These are phyloP conservation scores for Penicillium silybi DNA, from an alignment of 495 filamentous ascomycete species.

Conservation along the genomic window DNA sequence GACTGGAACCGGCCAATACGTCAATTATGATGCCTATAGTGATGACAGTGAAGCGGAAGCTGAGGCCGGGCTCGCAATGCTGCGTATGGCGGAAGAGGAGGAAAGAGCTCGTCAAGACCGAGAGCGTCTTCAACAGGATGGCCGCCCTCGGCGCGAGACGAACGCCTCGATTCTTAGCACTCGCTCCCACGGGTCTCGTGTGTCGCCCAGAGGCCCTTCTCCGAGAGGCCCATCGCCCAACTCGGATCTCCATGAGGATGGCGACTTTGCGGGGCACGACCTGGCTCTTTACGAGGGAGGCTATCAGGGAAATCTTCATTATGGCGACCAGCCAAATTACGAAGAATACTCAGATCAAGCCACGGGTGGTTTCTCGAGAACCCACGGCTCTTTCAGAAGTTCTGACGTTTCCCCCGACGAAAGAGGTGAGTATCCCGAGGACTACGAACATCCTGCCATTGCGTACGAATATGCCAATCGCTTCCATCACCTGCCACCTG, in stretches of 20 bases:
- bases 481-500: slow-evolving; percentile 51
- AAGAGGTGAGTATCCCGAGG: slow-evolving; percentile 32
- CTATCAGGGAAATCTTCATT: slow-evolving; percentile 67
- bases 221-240: slow-evolving; percentile 16
- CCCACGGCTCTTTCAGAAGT: slow-evolving; percentile 33
- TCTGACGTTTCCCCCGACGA: slow-evolving; percentile 35
- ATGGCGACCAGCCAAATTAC: slow-evolving; percentile 54
- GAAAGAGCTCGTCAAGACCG: slow-evolving; percentile 52
- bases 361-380: slow-evolving; percentile 8
- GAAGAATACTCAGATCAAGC: slow-evolving; percentile 21
- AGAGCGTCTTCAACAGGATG: slow-evolving; percentile 17
- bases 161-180: slow-evolving; percentile 38
- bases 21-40: slow-evolving; percentile 53
- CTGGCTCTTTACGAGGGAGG: slow-evolving; percentile 70
- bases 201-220: slow-evolving; percentile 20
- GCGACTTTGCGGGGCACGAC: slow-evolving; percentile 69
- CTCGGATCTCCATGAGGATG: slow-evolving; percentile 43
- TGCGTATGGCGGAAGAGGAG: slow-evolving; percentile 82
- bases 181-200: slow-evolving; percentile 25
- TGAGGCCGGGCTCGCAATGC: slow-evolving; percentile 75
- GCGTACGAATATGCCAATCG: slow-evolving; percentile 54
- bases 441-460: slow-evolving; percentile 42
- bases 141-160: slow-evolving; percentile 53
- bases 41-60: slow-evolving; percentile 91
- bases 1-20: slow-evolving; percentile 40